Conservation (phyloP, 1,284 basidiomycete genomes). For the Ustilago nuda region DNA sequence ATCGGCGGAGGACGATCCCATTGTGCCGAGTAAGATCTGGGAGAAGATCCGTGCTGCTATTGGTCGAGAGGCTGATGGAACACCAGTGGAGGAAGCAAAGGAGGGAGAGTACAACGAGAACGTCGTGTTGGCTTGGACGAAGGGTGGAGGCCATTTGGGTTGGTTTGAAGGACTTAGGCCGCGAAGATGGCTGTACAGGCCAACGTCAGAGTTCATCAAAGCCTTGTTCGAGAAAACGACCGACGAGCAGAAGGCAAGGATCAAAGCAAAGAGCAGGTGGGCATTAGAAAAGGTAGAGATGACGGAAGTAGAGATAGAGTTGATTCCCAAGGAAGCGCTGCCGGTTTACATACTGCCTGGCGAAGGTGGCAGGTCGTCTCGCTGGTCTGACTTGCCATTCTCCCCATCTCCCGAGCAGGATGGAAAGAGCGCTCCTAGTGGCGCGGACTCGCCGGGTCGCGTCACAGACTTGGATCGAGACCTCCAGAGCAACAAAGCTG, state of each 20-base stretch:
- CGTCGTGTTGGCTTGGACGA: slow-evolving; percentile 80
- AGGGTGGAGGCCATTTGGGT: slow-evolving; percentile 89
- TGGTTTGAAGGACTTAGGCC: slow-evolving; percentile 79
- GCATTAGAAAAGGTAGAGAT: slow-evolving; percentile 24
- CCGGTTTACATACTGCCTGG: slow-evolving; percentile 49
- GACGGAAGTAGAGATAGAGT: slow-evolving; percentile 46
- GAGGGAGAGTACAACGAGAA: slow-evolving; percentile 73
- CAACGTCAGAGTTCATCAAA: slow-evolving; percentile 57
- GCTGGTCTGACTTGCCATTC: slow-evolving; percentile 24
- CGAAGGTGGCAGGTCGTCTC: slow-evolving; percentile 26
- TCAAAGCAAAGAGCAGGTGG: slow-evolving; percentile 38
- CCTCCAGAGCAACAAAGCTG: slow-evolving; percentile 14
- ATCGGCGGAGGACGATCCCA: slow-evolving; percentile 90
- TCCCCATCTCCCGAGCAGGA: not conserved
- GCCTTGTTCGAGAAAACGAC: slow-evolving; percentile 49
- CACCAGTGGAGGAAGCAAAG: slow-evolving; percentile 70
- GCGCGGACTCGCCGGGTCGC: slow-evolving; percentile 17
- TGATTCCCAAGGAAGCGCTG: slow-evolving; percentile 52
- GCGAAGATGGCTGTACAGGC: slow-evolving; percentile 60
- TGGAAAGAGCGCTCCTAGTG: not conserved
- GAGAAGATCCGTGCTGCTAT: slow-evolving; percentile 44
- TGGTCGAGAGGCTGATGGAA: slow-evolving; percentile 43
- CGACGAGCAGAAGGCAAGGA: slow-evolving; percentile 21
- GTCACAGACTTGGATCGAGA: slow-evolving; percentile 28
- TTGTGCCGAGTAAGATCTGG: slow-evolving; percentile 72